Evolutionary conservation across 805 yeast species (phyloP), one percentile per base, ranked within the genome.

Genomic region (Myxozyma nipponensis): DNA sequence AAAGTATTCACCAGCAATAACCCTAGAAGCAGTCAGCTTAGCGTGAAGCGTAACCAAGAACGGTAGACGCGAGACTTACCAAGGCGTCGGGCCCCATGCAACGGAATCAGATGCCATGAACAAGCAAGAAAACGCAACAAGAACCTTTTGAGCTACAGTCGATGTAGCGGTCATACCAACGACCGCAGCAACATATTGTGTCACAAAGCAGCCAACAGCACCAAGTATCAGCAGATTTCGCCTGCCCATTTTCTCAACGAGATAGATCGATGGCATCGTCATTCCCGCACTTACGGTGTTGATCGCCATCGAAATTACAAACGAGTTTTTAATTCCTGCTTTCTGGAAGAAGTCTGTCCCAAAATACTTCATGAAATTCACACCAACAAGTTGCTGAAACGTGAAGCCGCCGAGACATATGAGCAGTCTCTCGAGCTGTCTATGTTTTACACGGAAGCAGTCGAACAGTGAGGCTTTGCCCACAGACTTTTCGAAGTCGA

Each of bases 311-410:
- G 93, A 83, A 63, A 85, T 81, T 46, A 85, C 64, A 66, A 86
- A 89, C 48, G 84, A 83, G 62, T 79, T 76, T 49, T 76, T 63
- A 49, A 75, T 66, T 64, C 38, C 95, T 93, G 2, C 87, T 76
- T 53, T 70, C 73, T 46, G 77, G 66, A 90, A 87, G 68, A 88
- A 87, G 59, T 83, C 77, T 19, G 91, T 89, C 41, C 95, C 93
- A 66, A 83, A 90, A 70, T 89, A 90, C 63, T 89, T 86, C 52
- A 89, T 84, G 63, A 89, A 88, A 70, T 89, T 89, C 54, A 89
- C 83, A 46, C 97, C 97, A 6, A 95, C 81, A 62, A 87, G 81
- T 70, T 90, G 97, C 69, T 90, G 96, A 64, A 87, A 73, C n/a
- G 86, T 83, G 67, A 86, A 95, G 23, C 84, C 60, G 3, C 73